Percentiles rank a stretch among this genome's conserved stretches.
phyloP scores from a whole-genome alignment of 1,284 basidiomycete species.

The Ganoderma meredithae region DNA sequence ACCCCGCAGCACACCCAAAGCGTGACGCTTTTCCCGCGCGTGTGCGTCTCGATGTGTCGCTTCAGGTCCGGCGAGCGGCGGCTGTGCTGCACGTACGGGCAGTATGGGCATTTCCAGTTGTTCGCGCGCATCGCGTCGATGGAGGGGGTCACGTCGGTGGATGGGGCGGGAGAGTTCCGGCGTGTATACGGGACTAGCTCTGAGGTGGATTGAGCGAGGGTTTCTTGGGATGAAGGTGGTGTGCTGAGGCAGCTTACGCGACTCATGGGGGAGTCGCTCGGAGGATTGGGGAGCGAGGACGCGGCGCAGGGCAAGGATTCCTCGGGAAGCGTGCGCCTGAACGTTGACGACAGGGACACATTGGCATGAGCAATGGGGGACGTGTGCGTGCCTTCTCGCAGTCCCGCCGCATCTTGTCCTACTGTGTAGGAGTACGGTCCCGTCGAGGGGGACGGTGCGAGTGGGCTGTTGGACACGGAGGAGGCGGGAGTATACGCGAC shows the following conservation, averaged over 20 bases:
- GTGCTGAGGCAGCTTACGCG: not conserved
- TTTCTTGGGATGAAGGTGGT: not conserved
- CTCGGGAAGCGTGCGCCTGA: not conserved
- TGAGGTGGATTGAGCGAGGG: not conserved
- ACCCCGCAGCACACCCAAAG: conserved; percentile 52
- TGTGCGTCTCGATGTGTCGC: conserved; percentile 60
- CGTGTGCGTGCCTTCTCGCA: not conserved
- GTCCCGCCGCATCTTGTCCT: not conserved
- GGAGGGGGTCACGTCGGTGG: not conserved
- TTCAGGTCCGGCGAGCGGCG: conserved; percentile 58
- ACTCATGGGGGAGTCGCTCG: not conserved
- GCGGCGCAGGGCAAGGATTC: not conserved
- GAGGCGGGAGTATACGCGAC: not conserved
- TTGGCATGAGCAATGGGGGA: not conserved
- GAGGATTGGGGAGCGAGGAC: not conserved
- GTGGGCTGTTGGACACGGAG: not conserved
- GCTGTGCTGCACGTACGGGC: conserved; percentile 42
- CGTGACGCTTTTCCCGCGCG: conserved; percentile 42
- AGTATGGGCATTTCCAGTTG: conserved; percentile 23
- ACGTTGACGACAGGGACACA: not conserved
- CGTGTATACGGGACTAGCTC: not conserved
- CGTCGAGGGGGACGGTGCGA: not conserved
- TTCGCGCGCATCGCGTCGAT: not conserved
- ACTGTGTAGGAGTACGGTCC: not conserved
- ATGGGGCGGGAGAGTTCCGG: not conserved